Percentiles rank a stretch among this genome's conserved stretches.
Evolutionary conservation across 306 rosid genomes (phyloP).

Genomic region (Adenanthera pavonina): DNA sequence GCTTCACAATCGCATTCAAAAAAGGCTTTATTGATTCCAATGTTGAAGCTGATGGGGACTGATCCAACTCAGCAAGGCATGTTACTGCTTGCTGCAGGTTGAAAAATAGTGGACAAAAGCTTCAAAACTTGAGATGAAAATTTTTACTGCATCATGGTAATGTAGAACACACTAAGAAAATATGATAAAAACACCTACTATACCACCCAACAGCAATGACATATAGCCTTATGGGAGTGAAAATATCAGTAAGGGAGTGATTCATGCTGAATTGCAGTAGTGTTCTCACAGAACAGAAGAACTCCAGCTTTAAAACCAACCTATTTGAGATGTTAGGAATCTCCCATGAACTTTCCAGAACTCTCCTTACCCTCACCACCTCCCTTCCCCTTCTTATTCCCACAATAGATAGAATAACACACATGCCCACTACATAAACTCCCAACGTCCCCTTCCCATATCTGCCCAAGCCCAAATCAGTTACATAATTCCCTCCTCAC

Average conservation of each 20-base stretch:
- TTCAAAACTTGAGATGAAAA: conserved; percentile 2
- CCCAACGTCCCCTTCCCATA: not conserved
- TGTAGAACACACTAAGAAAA: not conserved
- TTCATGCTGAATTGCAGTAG: not conserved
- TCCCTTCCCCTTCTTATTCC: not conserved
- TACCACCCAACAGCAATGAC: not conserved
- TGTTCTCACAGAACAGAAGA: not conserved
- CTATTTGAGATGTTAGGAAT: not conserved
- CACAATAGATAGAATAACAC: not conserved
- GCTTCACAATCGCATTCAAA: conserved; percentile 77
- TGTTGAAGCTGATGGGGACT: conserved; percentile 75
- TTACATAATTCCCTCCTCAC: not conserved
- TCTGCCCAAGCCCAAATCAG: not conserved
- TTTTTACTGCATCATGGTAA: not conserved
- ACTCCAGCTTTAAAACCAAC: not conserved
- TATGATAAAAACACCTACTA: not conserved
- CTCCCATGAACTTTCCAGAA: not conserved
- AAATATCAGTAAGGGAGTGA: not conserved
- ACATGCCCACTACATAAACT: not conserved
- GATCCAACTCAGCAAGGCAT: conserved; percentile 91
- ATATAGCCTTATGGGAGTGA: not conserved
- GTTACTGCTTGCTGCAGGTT: conserved; percentile 84
- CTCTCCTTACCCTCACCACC: not conserved
- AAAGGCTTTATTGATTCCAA: conserved; percentile 90
- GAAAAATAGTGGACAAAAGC: conserved; percentile 17